These are phyloP conservation scores for Phialocephala subalpina DNA, from an alignment of 2,329 filamentous ascomycete genomes.

Conservation along the genomic window DNA sequence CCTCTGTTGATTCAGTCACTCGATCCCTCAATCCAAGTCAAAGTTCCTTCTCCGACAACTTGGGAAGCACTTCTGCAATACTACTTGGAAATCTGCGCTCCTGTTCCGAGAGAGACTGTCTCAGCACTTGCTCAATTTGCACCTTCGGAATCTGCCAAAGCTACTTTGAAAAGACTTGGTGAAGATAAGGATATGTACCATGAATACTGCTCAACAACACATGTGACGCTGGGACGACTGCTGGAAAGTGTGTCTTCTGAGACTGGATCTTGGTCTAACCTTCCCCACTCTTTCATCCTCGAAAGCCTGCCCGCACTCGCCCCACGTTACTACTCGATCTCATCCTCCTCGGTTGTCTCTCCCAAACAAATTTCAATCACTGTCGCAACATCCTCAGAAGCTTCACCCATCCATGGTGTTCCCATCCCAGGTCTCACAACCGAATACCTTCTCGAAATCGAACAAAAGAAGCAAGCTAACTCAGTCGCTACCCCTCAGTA, in stretches of 20 bases:
- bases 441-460: slow-evolving; percentile 47
- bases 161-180: slow-evolving; percentile 17
- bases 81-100: slow-evolving; percentile 55
- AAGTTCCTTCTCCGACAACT: slow-evolving; percentile 33
- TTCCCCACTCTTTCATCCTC: slow-evolving; percentile 63
- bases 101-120: slow-evolving; percentile 50
- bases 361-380: slow-evolving; percentile 52
- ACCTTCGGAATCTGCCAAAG: slow-evolving; percentile 41
- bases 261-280: slow-evolving; percentile 44
- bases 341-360: slow-evolving; percentile 58
- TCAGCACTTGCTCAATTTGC: slow-evolving; percentile 49
- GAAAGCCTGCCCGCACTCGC: slow-evolving; percentile 63
- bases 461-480: slow-evolving; percentile 12
- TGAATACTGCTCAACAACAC: slow-evolving; percentile 17
- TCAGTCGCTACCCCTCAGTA: slow-evolving; percentile 14
- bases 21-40: slow-evolving; percentile 20
- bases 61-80: slow-evolving; percentile 50
- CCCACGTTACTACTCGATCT: slow-evolving; percentile 68
- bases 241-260: slow-evolving; percentile 17
- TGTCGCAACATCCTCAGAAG: slow-evolving; percentile 45
- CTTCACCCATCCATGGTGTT: slow-evolving; percentile 35
- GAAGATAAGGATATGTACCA: slow-evolving; percentile 26
- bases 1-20: slow-evolving; percentile 26
- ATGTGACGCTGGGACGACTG: slow-evolving; percentile 29
- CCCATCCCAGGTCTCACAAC: slow-evolving; percentile 48